Conservation (phyloP, 2,329 filamentous ascomycete species). For the Thelonectria rubi region DNA sequence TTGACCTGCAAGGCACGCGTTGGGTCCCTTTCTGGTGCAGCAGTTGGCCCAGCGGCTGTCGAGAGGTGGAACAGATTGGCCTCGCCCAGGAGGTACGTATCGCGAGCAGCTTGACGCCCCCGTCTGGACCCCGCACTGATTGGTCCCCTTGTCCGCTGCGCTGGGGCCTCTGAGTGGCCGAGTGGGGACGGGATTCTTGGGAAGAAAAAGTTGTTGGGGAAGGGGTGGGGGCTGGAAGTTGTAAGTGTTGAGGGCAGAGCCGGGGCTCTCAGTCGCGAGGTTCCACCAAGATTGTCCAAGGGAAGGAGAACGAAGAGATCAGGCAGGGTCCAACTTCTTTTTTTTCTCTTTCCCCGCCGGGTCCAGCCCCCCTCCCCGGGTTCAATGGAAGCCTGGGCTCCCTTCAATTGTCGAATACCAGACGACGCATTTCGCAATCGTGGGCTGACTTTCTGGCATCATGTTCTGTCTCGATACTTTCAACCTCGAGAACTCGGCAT, state of each 20-base stretch:
- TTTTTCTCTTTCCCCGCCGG: constrained; percentile 19
- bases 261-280: constrained; percentile 18
- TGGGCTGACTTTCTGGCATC: constrained; percentile 40
- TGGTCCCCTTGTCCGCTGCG: constrained; percentile 25
- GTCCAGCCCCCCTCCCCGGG: constrained; percentile 9
- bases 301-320: constrained; percentile 17
- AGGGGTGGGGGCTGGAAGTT: constrained; percentile 35
- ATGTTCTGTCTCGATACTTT: constrained; percentile 20
- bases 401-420: constrained; percentile 35
- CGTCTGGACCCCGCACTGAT: constrained; percentile 29
- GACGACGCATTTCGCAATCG: constrained; percentile 34
- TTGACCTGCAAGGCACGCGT: constrained; percentile 21
- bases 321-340: constrained; percentile 16
- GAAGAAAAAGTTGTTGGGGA: constrained; percentile 46
- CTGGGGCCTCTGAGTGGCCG: constrained; percentile 5
- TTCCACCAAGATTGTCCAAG: constrained; percentile 12
- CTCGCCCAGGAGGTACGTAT: no score
- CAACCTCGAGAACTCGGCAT: constrained; percentile 22
- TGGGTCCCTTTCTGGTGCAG: constrained; percentile 6
- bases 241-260: constrained; percentile 35
- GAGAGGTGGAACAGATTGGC: constrained; percentile 32
- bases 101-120: constrained; percentile 5
- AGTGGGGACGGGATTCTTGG: constrained; percentile 16
- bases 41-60: background rate
- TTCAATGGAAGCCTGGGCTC: background rate